These are phyloP conservation scores for Russula griseocarnosa DNA, from an alignment of 768 basidiomycete species.

Conservation along the genomic window DNA sequence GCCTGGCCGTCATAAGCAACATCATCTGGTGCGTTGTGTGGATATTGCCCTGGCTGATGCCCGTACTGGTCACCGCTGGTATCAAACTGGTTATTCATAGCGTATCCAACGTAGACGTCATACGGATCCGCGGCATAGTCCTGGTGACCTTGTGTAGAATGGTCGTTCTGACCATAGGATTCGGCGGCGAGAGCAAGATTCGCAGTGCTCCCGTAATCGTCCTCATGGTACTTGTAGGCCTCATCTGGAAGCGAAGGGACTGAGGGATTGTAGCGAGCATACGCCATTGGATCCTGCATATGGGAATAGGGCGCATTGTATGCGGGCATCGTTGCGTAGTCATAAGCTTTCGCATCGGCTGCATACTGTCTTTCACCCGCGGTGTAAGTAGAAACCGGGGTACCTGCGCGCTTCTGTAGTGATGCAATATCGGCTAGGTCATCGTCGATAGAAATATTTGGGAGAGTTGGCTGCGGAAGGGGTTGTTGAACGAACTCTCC, in stretches of 20 bases:
- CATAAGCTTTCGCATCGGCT: constrained; percentile 46
- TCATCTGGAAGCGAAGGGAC: constrained; percentile 55
- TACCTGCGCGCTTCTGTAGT: constrained; percentile 52
- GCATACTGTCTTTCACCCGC: constrained; percentile 49
- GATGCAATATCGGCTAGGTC: constrained; percentile 56
- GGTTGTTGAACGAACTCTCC: constrained; percentile 77
- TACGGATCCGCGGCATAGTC: constrained; percentile 43
- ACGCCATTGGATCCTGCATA: constrained; percentile 49
- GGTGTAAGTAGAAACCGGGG: constrained; percentile 48
- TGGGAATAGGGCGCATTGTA: constrained; percentile 61
- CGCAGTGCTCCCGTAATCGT: constrained; percentile 63
- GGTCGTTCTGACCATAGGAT: constrained; percentile 45
- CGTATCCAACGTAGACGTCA: constrained; percentile 43
- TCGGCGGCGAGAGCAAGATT: constrained; percentile 58
- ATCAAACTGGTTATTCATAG: constrained; percentile 5
- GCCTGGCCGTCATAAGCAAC: constrained; percentile 3
- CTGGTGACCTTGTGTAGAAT: constrained; percentile 1
- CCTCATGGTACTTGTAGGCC: constrained; percentile 51
- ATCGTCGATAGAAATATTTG: constrained; percentile 85
- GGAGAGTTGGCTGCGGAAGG: constrained; percentile 91
- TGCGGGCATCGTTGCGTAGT: constrained; percentile 71
- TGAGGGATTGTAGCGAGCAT: constrained; percentile 58
- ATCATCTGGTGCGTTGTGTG: background rate
- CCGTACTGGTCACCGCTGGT: constrained; percentile 3
- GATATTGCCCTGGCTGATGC: constrained; percentile 9